Evolutionary conservation across 345 rosid species (phyloP).

Genomic region (Gossypium ekmanianum): DNA sequence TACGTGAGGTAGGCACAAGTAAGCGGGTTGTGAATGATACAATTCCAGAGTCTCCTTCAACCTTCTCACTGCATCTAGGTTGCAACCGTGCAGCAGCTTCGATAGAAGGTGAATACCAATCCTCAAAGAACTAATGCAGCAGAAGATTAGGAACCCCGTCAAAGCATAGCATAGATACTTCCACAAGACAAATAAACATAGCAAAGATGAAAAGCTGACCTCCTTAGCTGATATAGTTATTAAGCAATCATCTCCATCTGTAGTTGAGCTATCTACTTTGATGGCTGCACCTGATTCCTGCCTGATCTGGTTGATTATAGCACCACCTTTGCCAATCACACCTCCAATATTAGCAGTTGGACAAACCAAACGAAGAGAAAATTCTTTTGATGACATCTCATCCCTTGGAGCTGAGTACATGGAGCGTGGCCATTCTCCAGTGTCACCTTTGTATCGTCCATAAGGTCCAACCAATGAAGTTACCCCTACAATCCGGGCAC

Average conservation of each 20-base stretch:
- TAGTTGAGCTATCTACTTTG: conserved; percentile 80
- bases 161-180: neutral
- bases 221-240: conserved; percentile 84
- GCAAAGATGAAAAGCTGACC: conserved; percentile 37
- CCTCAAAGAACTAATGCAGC: conserved; percentile 64
- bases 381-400: conserved; percentile 67
- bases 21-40: conserved; percentile 84
- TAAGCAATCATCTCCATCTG: conserved; percentile 89
- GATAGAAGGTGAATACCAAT: conserved; percentile 71
- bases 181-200: neutral
- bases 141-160: conserved; percentile 12
- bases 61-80: conserved; percentile 89
- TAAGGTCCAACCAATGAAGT: conserved; percentile 73
- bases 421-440: conserved; percentile 81
- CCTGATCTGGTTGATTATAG: conserved; percentile 84
- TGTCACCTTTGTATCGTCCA: conserved; percentile 74
- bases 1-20: conserved; percentile 83
- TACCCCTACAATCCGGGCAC: conserved; percentile 69
- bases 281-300: conserved; percentile 83
- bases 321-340: conserved; percentile 95
- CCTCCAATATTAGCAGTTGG: conserved; percentile 81
- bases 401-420: conserved; percentile 78
- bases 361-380: conserved; percentile 75
- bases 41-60: conserved; percentile 90
- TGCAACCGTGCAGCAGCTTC: conserved; percentile 89